Evolutionary conservation across 1,139 yeast species (phyloP).

Genomic region (Hemisphaericaspora xylofermentans): DNA sequence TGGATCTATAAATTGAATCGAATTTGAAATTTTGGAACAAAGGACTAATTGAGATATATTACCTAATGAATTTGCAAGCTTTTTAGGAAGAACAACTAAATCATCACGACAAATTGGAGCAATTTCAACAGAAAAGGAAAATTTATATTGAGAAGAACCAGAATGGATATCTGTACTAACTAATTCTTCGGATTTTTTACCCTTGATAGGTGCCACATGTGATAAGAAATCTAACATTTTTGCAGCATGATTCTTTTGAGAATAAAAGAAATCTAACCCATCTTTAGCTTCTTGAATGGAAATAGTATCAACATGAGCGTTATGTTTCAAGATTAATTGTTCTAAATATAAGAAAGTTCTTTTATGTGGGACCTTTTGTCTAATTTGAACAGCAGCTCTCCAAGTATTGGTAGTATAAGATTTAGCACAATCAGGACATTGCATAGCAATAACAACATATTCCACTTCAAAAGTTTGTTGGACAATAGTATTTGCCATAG

Average conservation of each 20-base stretch:
- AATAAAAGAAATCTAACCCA: constrained; percentile 91
- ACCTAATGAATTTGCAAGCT: constrained; percentile 81
- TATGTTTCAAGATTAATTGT: constrained; percentile 88
- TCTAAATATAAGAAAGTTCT: constrained; percentile 93
- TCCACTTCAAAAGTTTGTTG: constrained; percentile 97
- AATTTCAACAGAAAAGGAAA: constrained; percentile 88
- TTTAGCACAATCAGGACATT: constrained; percentile 98
- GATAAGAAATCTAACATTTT: constrained; percentile 90
- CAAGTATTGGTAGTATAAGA: constrained; percentile 94
- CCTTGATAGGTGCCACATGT: constrained; percentile 84
- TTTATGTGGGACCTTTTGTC: constrained; percentile 96
- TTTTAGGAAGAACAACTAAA: constrained; percentile 82
- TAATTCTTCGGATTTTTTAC: constrained; percentile 86
- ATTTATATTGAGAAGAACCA: constrained; percentile 83
- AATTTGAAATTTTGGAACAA: constrained; percentile 79
- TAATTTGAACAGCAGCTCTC: constrained; percentile 95
- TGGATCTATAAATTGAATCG: constrained; percentile 85
- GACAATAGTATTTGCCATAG: constrained; percentile 84
- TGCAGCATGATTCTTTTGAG: constrained; percentile 86
- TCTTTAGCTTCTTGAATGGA: constrained; percentile 91
- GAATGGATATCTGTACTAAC: constrained; percentile 92
- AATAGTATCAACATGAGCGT: constrained; percentile 92
- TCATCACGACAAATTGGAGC: constrained; percentile 99
- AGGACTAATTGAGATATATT: constrained; percentile 80
- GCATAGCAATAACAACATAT: constrained; percentile 91